Conservation (phyloP, 2,329 filamentous ascomycete species). For the Verticillium nonalfalfae region DNA sequence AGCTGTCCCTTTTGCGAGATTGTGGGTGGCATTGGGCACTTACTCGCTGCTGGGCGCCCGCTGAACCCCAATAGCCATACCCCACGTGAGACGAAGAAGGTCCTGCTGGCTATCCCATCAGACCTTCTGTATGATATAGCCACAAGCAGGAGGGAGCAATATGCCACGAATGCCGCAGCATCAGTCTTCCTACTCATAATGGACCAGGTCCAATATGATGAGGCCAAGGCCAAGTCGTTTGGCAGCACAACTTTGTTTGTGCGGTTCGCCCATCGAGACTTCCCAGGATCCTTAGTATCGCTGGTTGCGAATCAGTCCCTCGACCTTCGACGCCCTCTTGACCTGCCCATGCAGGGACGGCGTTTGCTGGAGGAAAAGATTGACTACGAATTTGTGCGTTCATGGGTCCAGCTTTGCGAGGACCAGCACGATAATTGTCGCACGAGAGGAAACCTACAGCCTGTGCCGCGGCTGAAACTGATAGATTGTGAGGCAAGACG, state of each 20-base stretch:
- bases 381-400: not conserved
- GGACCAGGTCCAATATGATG: not conserved
- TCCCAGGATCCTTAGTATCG: not conserved
- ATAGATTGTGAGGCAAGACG: slow-evolving; percentile 2
- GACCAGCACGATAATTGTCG: not conserved
- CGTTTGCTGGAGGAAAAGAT: not conserved
- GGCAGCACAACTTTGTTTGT: not conserved
- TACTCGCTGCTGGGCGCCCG: not conserved
- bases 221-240: not conserved
- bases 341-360: not conserved
- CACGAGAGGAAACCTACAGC: not conserved
- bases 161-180: not conserved
- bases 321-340: not conserved
- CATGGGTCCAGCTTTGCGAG: not conserved
- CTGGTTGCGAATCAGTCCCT: not conserved
- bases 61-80: not conserved
- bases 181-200: slow-evolving; percentile 2
- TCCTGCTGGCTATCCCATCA: not conserved
- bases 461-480: not conserved
- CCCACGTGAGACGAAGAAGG: not conserved
- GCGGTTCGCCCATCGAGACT: not conserved
- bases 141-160: not conserved
- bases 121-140: not conserved
- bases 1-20: slow-evolving; percentile 2
- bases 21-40: not conserved